Evolutionary conservation across 805 yeast species (phyloP).

Genomic region (Phaffomyces thermotolerans): DNA sequence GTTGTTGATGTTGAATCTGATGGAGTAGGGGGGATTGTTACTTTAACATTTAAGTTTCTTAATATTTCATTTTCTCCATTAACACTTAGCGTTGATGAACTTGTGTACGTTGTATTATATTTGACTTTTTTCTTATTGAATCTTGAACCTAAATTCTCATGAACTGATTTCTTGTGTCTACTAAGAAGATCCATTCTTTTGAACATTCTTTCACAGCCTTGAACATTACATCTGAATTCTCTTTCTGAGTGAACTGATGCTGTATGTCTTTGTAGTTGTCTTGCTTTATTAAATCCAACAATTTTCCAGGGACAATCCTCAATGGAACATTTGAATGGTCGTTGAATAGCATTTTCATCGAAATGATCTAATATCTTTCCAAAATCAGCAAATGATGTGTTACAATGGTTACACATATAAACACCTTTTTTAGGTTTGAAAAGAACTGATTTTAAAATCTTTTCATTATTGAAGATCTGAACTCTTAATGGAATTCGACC

Average conservation of each 20-base stretch:
- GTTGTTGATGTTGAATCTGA: too few species aligned
- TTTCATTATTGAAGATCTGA: constrained; percentile 27
- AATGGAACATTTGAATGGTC: constrained; percentile 29
- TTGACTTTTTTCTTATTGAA: constrained; percentile 28
- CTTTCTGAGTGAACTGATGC: constrained; percentile 22
- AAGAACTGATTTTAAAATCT: constrained; percentile 22
- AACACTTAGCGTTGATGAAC: constrained; percentile 3
- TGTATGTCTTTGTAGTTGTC: constrained; percentile 30
- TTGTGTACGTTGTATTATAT: constrained; percentile 2
- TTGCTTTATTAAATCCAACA: constrained; percentile 31
- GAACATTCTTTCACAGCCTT: constrained; percentile 65
- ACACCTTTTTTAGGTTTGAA: constrained; percentile 30
- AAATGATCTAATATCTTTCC: constrained; percentile 30
- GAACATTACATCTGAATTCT: constrained; percentile 65
- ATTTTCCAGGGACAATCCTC: constrained; percentile 34
- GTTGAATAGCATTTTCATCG: constrained; percentile 24
- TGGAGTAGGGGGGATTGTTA: too few species aligned
- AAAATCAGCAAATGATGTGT: constrained; percentile 24
- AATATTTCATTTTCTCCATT: neutral
- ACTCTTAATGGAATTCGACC: constrained; percentile 20
- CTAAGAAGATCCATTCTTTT: constrained; percentile 31
- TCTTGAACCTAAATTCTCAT: constrained; percentile 33
- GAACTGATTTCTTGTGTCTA: constrained; percentile 30
- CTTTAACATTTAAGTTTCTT: neutral
- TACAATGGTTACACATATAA: constrained; percentile 32